These are phyloP conservation scores for Mycocentrospora acerina DNA, from an alignment of 2,329 filamentous ascomycete genomes.

Conservation along the genomic window DNA sequence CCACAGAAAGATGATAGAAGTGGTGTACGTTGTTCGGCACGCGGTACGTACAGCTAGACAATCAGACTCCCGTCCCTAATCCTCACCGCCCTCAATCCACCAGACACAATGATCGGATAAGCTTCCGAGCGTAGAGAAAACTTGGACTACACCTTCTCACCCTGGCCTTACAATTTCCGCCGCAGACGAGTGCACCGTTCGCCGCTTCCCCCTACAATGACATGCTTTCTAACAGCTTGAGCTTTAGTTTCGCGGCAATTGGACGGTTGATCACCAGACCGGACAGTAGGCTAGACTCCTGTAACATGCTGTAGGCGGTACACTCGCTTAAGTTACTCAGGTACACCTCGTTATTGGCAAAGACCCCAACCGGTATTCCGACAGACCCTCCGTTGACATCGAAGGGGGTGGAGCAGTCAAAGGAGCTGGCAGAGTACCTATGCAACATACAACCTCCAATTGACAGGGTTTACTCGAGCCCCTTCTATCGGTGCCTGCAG, in stretches of 20 bases:
- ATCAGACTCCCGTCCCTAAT: slow-evolving; percentile 9
- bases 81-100: slow-evolving; percentile 8
- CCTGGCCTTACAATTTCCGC: slow-evolving; percentile 2
- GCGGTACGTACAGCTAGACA: slow-evolving; percentile 52
- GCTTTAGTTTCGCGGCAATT: slow-evolving; percentile 77
- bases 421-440: slow-evolving; percentile 71
- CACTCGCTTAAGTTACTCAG: too few relatives aligned
- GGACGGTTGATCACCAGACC: slow-evolving; percentile 78
- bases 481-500: slow-evolving; percentile 46
- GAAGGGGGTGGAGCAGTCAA: slow-evolving; percentile 81
- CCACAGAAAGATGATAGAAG: slow-evolving; percentile 43
- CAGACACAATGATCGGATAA: slow-evolving; percentile 8
- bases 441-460: slow-evolving; percentile 64
- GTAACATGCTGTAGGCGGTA: too few relatives aligned
- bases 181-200: slow-evolving; percentile 6
- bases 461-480: slow-evolving; percentile 68
- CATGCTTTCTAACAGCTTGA: slow-evolving; percentile 20
- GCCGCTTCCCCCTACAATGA: slow-evolving; percentile 13
- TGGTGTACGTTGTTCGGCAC: slow-evolving; percentile 53
- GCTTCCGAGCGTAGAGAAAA: slow-evolving; percentile 3
- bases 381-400: slow-evolving; percentile 85
- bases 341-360: slow-evolving; percentile 65
- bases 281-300: slow-evolving; percentile 51
- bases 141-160: not conserved
- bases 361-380: slow-evolving; percentile 82